These are phyloP conservation scores for Excoecaria agallocha DNA, from an alignment of 345 rosid genomes.

Conservation along the genomic window DNA sequence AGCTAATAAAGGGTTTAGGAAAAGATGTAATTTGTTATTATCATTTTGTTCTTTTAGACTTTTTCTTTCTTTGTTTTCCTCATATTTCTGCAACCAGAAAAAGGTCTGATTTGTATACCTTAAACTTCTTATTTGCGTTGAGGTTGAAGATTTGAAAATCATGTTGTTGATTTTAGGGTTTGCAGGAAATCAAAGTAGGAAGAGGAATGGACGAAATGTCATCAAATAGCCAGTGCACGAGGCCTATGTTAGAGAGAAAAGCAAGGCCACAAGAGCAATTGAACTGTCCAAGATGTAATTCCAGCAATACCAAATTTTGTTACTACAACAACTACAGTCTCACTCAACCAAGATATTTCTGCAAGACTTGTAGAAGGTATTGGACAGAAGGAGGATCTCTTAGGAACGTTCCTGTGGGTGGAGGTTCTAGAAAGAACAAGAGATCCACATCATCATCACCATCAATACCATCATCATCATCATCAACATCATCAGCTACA, in stretches of 20 bases:
- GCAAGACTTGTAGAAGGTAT: slow-evolving; percentile 37
- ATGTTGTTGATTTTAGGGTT: slow-evolving; percentile 20
- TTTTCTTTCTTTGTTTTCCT: not conserved
- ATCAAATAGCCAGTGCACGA: slow-evolving; percentile 15
- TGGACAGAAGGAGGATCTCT: slow-evolving; percentile 62
- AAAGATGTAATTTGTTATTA: slow-evolving; percentile 25
- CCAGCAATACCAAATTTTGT: slow-evolving; percentile 26
- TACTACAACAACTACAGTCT: slow-evolving; percentile 31
- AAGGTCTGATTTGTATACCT: not conserved
- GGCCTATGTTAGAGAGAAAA: slow-evolving; percentile 27
- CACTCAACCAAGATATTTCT: slow-evolving; percentile 34
- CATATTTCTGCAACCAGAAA: not conserved
- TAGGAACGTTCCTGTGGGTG: slow-evolving; percentile 57
- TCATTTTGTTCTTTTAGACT: slow-evolving; percentile 17
- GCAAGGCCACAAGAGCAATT: slow-evolving; percentile 31
- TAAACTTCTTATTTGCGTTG: not conserved
- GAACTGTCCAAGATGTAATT: slow-evolving; percentile 36
- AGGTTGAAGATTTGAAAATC: not conserved
- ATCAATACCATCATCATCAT: slow-evolving; percentile 20
- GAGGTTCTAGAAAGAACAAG: slow-evolving; percentile 55
- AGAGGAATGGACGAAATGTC: slow-evolving; percentile 27
- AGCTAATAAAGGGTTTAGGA: slow-evolving; percentile 7
- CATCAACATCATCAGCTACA: slow-evolving; percentile 26
- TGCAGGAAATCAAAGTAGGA: slow-evolving; percentile 23
- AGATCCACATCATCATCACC: slow-evolving; percentile 28